Conservation (phyloP, 176 grass and related monocot species). For the Triticum dicoccoides region DNA sequence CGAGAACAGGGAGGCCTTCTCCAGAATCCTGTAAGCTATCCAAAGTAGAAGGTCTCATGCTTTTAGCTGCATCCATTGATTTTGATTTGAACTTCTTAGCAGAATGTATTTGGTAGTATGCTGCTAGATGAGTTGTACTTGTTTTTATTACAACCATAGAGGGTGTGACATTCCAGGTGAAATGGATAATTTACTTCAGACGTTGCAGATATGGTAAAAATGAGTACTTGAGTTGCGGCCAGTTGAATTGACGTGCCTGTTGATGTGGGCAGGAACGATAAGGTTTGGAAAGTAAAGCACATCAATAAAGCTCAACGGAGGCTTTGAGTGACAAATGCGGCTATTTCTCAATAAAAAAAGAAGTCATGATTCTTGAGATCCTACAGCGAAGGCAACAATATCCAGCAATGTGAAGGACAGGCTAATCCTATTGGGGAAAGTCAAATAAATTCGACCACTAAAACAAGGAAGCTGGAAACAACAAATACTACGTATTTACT, state of each 20-base stretch:
- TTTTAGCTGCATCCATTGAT: constrained; percentile 10
- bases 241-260: not conserved
- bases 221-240: not conserved
- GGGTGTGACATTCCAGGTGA: not conserved
- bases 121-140: constrained; percentile 25
- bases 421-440: not conserved
- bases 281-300: not conserved
- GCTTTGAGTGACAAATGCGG: not conserved
- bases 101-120: constrained; percentile 8
- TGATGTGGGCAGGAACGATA: not conserved
- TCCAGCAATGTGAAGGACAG: not conserved
- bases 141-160: constrained; percentile 5
- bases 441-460: constrained; percentile 24
- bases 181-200: not conserved
- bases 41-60: constrained; percentile 22
- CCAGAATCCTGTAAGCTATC: constrained; percentile 85
- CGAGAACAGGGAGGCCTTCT: constrained; percentile 87
- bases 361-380: not conserved
- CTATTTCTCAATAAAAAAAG: not conserved
- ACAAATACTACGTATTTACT: not conserved
- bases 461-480: not conserved
- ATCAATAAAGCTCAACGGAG: not conserved
- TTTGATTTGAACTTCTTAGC: not conserved
- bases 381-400: not conserved
- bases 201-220: not conserved